Evolutionary conservation across 257 asterid species (phyloP), one percentile per base, ranked within the genome.

Genomic region (Nicotiana paniculata): DNA sequence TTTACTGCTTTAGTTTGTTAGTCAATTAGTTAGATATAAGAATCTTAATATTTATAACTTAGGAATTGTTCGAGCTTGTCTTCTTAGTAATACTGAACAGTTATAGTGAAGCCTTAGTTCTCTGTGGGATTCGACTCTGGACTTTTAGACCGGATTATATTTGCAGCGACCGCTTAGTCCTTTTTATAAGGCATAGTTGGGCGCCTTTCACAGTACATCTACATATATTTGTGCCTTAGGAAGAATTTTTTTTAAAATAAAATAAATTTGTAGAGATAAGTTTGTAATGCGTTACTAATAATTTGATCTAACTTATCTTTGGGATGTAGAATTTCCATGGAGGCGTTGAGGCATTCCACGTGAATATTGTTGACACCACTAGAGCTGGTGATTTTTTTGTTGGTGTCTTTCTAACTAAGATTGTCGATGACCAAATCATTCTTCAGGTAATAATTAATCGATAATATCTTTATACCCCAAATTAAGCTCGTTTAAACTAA

Each of bases 341-440:
- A 61, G 77, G 87, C 10, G 88, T 87, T 32, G 87, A 64, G 15
- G 89, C 78, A 10, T 87, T 82, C 54, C 87, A 88, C 32, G 88
- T 88, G 28, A 83, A 88, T 3, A 84, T 90, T 1, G 86, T 86
- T 6, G 91, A 88, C 79, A 85, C 91, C 54, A 88, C 91, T 12
- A 86, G 90, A 39, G 89, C 87, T 11, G 89, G 91, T 8, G 91
- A 86, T 54, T 86, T 90, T 11, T 88, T 88, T 26, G 91, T 86
- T 3, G 91, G 91, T 61, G 85, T 88, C 33, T 86, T 88, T n/a
- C 30, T 86, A 16, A 64, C 82, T 63, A 86, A 86, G 85, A 85
- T 88, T 54, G 90, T 85, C 12, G 85, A 74, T 37, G 87, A 88
- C 75, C 88, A 83, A 33, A 46, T 81, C 51, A 83, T 88, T 6